Percentiles rank a stretch among this genome's conserved stretches.
Conservation (phyloP, 2,329 filamentous ascomycete species). For the Aureobasidium sp. region DNA sequence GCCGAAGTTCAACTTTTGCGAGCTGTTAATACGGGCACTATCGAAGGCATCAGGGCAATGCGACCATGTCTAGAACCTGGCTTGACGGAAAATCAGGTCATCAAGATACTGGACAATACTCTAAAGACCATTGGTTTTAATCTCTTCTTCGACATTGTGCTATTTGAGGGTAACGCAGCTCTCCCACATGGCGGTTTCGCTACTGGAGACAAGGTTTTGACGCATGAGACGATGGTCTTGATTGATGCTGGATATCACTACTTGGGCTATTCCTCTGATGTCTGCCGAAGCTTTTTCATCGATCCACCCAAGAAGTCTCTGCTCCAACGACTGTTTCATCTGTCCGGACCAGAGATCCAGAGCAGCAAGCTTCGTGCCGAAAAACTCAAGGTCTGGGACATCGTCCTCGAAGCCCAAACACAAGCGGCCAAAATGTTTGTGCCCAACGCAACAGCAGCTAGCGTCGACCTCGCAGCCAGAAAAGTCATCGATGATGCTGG, state of each 20-base stretch:
- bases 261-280: slow-evolving; percentile 55
- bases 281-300: slow-evolving; percentile 54
- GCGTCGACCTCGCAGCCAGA: slow-evolving; percentile 53
- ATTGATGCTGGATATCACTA: slow-evolving; percentile 55
- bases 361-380: slow-evolving; percentile 28
- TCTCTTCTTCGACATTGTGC: slow-evolving; percentile 56
- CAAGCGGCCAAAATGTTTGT: slow-evolving; percentile 45
- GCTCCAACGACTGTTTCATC: neutral
- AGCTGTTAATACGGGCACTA: slow-evolving; percentile 57
- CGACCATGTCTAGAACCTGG: slow-evolving; percentile 45
- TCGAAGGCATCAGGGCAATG: slow-evolving; percentile 53
- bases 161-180: slow-evolving; percentile 51
- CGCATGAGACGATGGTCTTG: slow-evolving; percentile 49
- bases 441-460: slow-evolving; percentile 47
- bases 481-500: slow-evolving; percentile 49
- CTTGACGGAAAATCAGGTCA: slow-evolving; percentile 52
- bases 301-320: slow-evolving; percentile 11
- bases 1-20: slow-evolving; percentile 50
- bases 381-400: slow-evolving; percentile 51
- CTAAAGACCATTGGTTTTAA: slow-evolving; percentile 47
- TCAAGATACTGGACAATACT: slow-evolving; percentile 47
- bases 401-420: slow-evolving; percentile 55
- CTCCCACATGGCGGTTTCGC: slow-evolving; percentile 48
- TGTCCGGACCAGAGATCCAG: slow-evolving; percentile 10
- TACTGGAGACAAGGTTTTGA: slow-evolving; percentile 43